phyloP scores from a whole-genome alignment of 2,329 filamentous ascomycete genomes.

The Colletotrichum paranaense region DNA sequence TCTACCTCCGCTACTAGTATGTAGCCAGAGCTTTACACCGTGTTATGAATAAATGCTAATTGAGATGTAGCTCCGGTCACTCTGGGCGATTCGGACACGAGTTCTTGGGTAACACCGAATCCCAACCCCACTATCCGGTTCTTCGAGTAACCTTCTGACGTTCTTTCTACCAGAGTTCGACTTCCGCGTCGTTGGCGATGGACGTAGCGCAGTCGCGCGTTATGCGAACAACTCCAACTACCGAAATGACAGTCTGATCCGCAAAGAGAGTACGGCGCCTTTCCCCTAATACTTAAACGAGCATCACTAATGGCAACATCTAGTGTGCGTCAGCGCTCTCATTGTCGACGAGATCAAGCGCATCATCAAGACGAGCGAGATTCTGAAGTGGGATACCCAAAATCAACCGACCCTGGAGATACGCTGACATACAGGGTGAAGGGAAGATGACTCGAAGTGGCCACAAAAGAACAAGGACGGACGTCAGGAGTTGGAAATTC shows the following conservation, averaged over 20 bases:
- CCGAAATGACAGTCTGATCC: slow-evolving; percentile 96
- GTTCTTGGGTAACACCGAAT: slow-evolving; percentile 81
- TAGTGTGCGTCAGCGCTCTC: slow-evolving; percentile 95
- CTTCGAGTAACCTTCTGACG: slow-evolving; percentile 24
- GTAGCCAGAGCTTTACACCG: slow-evolving; percentile 42
- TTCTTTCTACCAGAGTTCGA: slow-evolving; percentile 81
- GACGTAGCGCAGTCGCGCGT: slow-evolving; percentile 90
- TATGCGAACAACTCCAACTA: slow-evolving; percentile 99
- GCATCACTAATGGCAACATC: not conserved
- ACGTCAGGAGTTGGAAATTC: slow-evolving; percentile 94
- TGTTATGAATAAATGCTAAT: slow-evolving; percentile 19
- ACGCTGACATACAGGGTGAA: slow-evolving; percentile 48
- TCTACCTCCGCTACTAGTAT: slow-evolving; percentile 98
- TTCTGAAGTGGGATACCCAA: slow-evolving; percentile 79
- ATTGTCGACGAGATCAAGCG: slow-evolving; percentile 95
- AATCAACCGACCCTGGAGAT: slow-evolving; percentile 40
- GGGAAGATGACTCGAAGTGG: slow-evolving; percentile 98
- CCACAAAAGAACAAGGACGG: slow-evolving; percentile 99
- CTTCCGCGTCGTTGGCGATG: slow-evolving; percentile 91
- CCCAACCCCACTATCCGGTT: not conserved
- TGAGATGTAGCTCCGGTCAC: slow-evolving; percentile 83
- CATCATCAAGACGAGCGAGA: slow-evolving; percentile 97
- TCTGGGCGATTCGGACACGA: slow-evolving; percentile 98
- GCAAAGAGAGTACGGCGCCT: slow-evolving; percentile 90
- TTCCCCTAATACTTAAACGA: not conserved